Percentiles rank a stretch among this genome's conserved stretches.
These are phyloP conservation scores for Nymphaea thermarum DNA, from an alignment of 164 flowering plant genomes.

Conservation along the genomic window DNA sequence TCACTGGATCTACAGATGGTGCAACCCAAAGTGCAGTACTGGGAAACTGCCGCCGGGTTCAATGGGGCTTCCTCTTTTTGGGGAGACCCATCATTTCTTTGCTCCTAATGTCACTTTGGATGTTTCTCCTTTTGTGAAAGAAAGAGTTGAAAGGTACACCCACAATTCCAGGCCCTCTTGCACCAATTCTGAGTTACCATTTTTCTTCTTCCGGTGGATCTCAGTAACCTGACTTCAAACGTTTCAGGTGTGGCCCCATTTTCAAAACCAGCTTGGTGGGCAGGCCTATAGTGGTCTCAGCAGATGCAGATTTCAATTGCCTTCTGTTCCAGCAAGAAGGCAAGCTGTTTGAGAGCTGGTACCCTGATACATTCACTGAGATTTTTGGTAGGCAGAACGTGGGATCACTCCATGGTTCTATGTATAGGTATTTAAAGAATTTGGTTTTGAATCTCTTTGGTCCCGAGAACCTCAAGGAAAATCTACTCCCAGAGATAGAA, in stretches of 20 bases:
- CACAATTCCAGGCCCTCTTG: not conserved
- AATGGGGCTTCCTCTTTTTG: slow-evolving; percentile 29
- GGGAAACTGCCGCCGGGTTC: slow-evolving; percentile 32
- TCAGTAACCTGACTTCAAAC: not conserved
- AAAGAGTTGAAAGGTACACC: slow-evolving; percentile 21
- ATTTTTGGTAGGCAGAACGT: slow-evolving; percentile 24
- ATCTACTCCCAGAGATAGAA: slow-evolving; percentile 24
- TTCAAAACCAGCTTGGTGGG: slow-evolving; percentile 28
- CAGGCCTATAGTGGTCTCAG: slow-evolving; percentile 23
- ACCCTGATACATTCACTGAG: slow-evolving; percentile 24
- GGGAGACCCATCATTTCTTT: slow-evolving; percentile 31
- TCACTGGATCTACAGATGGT: slow-evolving; percentile 27
- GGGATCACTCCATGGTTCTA: slow-evolving; percentile 20
- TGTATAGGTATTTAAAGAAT: slow-evolving; percentile 33
- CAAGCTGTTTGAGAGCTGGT: slow-evolving; percentile 24
- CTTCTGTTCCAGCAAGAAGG: slow-evolving; percentile 35
- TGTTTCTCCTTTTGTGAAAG: slow-evolving; percentile 24
- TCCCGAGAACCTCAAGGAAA: slow-evolving; percentile 23
- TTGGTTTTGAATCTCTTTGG: slow-evolving; percentile 27
- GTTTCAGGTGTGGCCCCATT: slow-evolving; percentile 21
- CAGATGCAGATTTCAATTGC: slow-evolving; percentile 26
- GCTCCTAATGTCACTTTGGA: slow-evolving; percentile 19
- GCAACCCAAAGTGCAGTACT: slow-evolving; percentile 18
- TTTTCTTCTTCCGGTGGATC: not conserved
- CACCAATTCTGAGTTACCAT: not conserved